Percentiles rank a stretch among this genome's conserved stretches.
Conservation (phyloP, 495 filamentous ascomycete species). For the Immersiella caudata region DNA sequence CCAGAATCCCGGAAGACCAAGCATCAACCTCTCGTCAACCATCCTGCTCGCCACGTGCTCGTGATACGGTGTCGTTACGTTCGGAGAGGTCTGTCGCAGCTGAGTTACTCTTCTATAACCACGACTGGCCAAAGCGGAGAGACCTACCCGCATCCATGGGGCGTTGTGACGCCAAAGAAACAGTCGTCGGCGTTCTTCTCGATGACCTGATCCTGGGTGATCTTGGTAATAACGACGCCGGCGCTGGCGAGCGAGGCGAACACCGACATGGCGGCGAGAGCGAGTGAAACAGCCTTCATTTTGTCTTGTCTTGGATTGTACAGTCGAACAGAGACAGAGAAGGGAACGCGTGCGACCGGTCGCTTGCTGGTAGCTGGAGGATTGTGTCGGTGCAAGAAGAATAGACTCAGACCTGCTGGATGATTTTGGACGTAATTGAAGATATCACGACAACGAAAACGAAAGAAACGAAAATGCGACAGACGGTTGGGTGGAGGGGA, state of each 20-base stretch:
- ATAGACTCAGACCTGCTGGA: background rate
- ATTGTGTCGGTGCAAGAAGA: background rate
- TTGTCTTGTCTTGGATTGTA: conserved; percentile 4
- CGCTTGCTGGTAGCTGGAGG: background rate
- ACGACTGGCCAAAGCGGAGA: background rate
- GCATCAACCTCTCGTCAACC: background rate
- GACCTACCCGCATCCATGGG: conserved; percentile 52
- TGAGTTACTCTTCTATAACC: background rate
- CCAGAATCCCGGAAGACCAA: background rate
- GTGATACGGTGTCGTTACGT: background rate
- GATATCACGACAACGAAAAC: background rate
- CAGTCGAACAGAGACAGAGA: background rate
- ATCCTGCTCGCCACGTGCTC: background rate
- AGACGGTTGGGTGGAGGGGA: background rate
- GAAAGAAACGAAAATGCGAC: background rate
- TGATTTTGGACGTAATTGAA: background rate
- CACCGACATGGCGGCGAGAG: conserved; percentile 39
- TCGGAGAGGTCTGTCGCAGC: conserved; percentile 8
- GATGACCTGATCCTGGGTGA: conserved; percentile 48
- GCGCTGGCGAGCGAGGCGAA: conserved; percentile 50
- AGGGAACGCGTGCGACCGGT: background rate
- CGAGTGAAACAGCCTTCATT: conserved; percentile 45
- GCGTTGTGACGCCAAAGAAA: conserved; percentile 53
- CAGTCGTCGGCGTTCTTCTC: conserved; percentile 45
- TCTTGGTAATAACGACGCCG: conserved; percentile 51